Base-by-base conservation (phyloP, 345 rosid genomes). In the Turritis glabra region DNA sequence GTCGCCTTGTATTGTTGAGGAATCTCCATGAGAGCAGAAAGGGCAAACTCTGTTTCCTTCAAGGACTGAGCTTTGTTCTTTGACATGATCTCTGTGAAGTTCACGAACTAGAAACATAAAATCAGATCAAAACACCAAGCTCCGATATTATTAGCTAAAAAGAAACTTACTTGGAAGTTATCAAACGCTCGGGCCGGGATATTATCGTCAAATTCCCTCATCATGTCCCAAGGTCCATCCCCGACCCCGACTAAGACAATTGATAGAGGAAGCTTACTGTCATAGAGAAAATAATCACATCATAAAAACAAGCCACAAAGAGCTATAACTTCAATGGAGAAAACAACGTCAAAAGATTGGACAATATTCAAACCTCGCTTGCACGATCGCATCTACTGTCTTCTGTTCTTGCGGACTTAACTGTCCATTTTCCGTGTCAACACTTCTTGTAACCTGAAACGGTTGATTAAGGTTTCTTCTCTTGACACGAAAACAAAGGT, bases 211-310 rank as follows among this genome's bases (percentile, higher is more conserved):
- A 96, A 96, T 78, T 96, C 96, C 71, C 83, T 82, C 99, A 96
- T 96, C 85, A 86, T 89, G 74, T 96, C 98, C 99, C 99, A 96
- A 25, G 99, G 99, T 12, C 99, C 99, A 79, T 96, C 99, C 22
- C 99, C 99, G 1, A 96, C 98, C 57, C 99, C 99, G 0, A 96
- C 98, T 64, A 92, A 81, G 50, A 92, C 80, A 51, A 96, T 90
- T 25, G 98, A 92, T 55, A 96, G 67, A 25, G 98, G 98, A 82
- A 89, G 88, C 79, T 90, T 81, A 71, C 82, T 80, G 61, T 44
- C 17, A 21, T 18, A 40, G 52, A 65, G 22, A 50, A 48, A 3
- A 17, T 50, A 48, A 69, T 2, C 8, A 47, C 18, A 46, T 64
- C 41, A 69, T n/a, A 41, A 19, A 40, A 64, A 56, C 23, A 32